A percentile compares a stretch with the other conserved stretches of the same genome.
phyloP scores from a whole-genome alignment of 2,329 filamentous ascomycete species.

The Fusarium metavorans region DNA sequence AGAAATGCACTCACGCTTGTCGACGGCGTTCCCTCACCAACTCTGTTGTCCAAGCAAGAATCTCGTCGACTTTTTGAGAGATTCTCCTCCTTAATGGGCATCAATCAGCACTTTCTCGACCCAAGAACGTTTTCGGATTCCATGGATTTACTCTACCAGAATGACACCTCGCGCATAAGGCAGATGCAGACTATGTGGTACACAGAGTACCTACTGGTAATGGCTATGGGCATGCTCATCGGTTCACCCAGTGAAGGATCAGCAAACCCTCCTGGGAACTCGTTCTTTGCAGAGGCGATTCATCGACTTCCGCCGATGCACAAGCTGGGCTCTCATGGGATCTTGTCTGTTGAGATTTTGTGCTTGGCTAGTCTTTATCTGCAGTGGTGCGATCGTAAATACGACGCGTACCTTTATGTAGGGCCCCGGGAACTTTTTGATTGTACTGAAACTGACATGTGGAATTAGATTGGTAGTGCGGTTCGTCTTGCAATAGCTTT shows the following conservation, averaged over 20 bases:
- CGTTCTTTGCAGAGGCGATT: constrained; percentile 45
- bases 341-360: constrained; percentile 44
- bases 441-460: background rate
- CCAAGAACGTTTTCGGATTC: constrained; percentile 42
- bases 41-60: constrained; percentile 29
- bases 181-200: constrained; percentile 44
- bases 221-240: constrained; percentile 47
- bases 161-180: constrained; percentile 14
- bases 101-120: constrained; percentile 47
- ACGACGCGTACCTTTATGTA: constrained; percentile 47
- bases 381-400: constrained; percentile 46
- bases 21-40: constrained; percentile 34
- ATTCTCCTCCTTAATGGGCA: constrained; percentile 42
- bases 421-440: background rate
- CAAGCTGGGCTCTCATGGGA: constrained; percentile 41
- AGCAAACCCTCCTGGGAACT: constrained; percentile 36
- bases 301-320: constrained; percentile 41
- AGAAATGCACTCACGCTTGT: constrained; percentile 29
- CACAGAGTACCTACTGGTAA: constrained; percentile 45
- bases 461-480: constrained; percentile 40
- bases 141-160: constrained; percentile 42
- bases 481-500: constrained; percentile 43
- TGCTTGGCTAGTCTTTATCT: constrained; percentile 43
- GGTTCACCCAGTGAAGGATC: constrained; percentile 32
- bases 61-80: constrained; percentile 38